Evolutionary conservation across 306 rosid genomes (phyloP).

Genomic region (Purshia tridentata): DNA sequence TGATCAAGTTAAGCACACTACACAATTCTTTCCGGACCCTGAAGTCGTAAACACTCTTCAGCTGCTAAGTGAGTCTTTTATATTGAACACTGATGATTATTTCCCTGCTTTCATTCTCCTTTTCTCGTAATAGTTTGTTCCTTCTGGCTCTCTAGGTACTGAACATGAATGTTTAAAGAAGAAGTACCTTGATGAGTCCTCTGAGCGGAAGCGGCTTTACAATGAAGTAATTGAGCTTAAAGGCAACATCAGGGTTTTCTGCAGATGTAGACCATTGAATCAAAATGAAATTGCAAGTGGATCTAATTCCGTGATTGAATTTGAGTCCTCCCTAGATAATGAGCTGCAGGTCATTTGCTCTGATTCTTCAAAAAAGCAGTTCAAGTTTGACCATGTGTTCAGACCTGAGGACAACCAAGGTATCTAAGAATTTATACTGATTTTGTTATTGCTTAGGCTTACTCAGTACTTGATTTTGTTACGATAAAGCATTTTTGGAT

Average conservation of each 20-base stretch:
- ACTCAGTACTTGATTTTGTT: not conserved
- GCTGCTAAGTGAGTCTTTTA: conserved; percentile 55
- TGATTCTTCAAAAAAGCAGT: conserved; percentile 88
- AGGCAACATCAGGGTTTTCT: conserved; percentile 92
- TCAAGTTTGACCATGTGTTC: conserved; percentile 84
- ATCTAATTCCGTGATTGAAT: conserved; percentile 55
- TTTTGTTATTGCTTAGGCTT: conserved; percentile 1
- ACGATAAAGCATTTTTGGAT: not conserved
- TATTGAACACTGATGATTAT: conserved; percentile 1
- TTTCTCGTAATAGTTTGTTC: conserved; percentile 18
- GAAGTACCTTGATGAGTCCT: conserved; percentile 63
- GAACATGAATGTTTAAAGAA: conserved; percentile 72
- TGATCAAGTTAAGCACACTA: conserved; percentile 50
- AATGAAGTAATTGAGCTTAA: conserved; percentile 90
- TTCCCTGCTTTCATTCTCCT: not conserved
- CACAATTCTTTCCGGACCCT: conserved; percentile 59
- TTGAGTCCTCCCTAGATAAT: conserved; percentile 64
- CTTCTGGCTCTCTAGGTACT: conserved; percentile 45
- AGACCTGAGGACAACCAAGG: conserved; percentile 87
- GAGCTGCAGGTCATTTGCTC: conserved; percentile 79
- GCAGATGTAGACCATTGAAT: conserved; percentile 92
- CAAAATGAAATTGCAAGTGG: conserved; percentile 57
- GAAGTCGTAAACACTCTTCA: conserved; percentile 58
- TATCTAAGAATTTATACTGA: conserved; percentile 25
- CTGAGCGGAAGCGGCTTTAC: conserved; percentile 75